phyloP scores from a whole-genome alignment of 2,329 filamentous ascomycete genomes.

The Aspergillus felis region DNA sequence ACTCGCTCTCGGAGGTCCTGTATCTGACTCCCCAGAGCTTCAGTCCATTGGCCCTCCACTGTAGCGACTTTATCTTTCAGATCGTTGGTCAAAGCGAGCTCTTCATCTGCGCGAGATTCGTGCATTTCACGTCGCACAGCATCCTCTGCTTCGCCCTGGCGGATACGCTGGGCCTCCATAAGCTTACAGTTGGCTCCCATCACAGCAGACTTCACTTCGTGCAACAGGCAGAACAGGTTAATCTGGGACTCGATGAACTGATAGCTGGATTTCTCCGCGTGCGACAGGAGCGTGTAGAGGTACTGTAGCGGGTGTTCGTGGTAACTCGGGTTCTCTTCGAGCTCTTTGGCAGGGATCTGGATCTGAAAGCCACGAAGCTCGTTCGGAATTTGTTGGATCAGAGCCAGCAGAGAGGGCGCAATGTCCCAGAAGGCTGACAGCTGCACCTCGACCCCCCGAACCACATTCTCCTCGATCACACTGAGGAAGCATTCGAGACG shows the following conservation, averaged over 20 bases:
- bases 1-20: slow-evolving; percentile 70
- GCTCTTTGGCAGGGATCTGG: slow-evolving; percentile 73
- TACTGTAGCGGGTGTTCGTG: slow-evolving; percentile 81
- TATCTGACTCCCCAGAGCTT: slow-evolving; percentile 76
- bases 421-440: slow-evolving; percentile 98
- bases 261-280: slow-evolving; percentile 88
- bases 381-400: slow-evolving; percentile 75
- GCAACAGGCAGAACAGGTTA: slow-evolving; percentile 82
- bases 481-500: slow-evolving; percentile 73
- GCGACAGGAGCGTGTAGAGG: slow-evolving; percentile 75
- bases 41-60: slow-evolving; percentile 86
- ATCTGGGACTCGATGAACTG: slow-evolving; percentile 96
- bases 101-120: slow-evolving; percentile 63
- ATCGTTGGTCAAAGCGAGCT: slow-evolving; percentile 70
- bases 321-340: slow-evolving; percentile 81
- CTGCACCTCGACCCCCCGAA: slow-evolving; percentile 83
- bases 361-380: slow-evolving; percentile 59
- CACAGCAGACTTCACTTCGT: slow-evolving; percentile 81
- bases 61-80: slow-evolving; percentile 89
- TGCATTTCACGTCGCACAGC: slow-evolving; percentile 47
- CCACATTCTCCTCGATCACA: slow-evolving; percentile 79
- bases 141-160: slow-evolving; percentile 41
- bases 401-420: slow-evolving; percentile 71
- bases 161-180: slow-evolving; percentile 61
- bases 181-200: slow-evolving; percentile 65